These are phyloP conservation scores for Vitis labrusca DNA, from an alignment of 164 flowering plant species.

Conservation along the genomic window DNA sequence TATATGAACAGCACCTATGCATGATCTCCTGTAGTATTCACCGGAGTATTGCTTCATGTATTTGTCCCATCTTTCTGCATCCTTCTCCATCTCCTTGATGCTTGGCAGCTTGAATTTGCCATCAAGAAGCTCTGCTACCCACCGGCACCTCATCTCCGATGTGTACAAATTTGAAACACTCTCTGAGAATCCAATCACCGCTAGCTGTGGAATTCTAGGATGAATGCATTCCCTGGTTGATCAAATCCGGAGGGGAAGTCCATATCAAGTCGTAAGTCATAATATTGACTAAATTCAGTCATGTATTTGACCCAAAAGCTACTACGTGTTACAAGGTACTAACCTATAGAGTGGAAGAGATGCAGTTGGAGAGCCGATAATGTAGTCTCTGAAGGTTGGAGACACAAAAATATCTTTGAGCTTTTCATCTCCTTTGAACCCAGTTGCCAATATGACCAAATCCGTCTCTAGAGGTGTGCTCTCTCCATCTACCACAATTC, in stretches of 20 bases:
- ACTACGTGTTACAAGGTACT: not conserved
- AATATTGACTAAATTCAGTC: too few species aligned
- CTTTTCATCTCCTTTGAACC: conserved; percentile 23
- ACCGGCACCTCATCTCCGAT: conserved; percentile 12
- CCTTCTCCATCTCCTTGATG: conserved; percentile 29
- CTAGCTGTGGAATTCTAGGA: conserved; percentile 18
- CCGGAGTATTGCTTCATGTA: conserved; percentile 9
- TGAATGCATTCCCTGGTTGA: conserved; percentile 13
- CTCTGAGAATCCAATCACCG: conserved; percentile 10
- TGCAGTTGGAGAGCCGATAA: conserved; percentile 3
- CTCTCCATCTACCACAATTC: conserved; percentile 13
- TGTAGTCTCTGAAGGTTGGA: conserved; percentile 1
- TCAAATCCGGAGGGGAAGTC: not conserved
- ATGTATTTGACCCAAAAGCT: too few species aligned
- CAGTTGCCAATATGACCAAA: conserved; percentile 25
- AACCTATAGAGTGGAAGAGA: conserved; percentile 14
- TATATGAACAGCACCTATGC: conserved; percentile 14
- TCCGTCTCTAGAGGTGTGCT: conserved; percentile 12
- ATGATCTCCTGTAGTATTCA: conserved; percentile 11
- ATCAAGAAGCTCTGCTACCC: conserved; percentile 12
- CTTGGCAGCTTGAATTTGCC: conserved; percentile 4
- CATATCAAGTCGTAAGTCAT: not conserved
- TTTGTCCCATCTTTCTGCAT: conserved; percentile 16
- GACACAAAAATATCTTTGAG: conserved; percentile 16
- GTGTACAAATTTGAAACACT: not conserved